Base-by-base conservation (phyloP, 2,329 filamentous ascomycete genomes). In the Clarireedia sp. region DNA sequence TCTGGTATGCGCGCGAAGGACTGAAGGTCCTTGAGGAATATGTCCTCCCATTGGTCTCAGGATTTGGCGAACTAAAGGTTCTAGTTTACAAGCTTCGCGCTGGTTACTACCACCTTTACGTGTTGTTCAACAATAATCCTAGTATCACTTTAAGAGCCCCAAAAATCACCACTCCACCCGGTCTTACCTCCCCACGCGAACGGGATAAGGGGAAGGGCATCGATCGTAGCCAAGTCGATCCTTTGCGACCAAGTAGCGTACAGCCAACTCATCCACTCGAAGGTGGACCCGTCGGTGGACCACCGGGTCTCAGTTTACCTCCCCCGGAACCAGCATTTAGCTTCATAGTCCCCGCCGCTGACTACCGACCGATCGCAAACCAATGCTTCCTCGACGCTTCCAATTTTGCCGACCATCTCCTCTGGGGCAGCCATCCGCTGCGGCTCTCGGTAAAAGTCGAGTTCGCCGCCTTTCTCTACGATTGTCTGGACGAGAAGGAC, bases 101-200 rank as follows among this genome's bases (percentile, higher is more conserved):
- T 16, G 95, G 90, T 19, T 95, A 97, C 69, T 94, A 95, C 65
- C 92, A 99, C 73, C 90, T 99, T 62, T 96, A 96, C 70, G 94
- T 95, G 53, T 80, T 97, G 12, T 97, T 96, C 68, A 90, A 96
- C 74, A 96, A 96, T 71, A 83, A 89, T 52, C 92, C 92, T 0
- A 79, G 86, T 0, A 81, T 96, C 46, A 63, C 38, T 8, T 54
- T 66, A 23, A 63, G 61, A 55, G 44, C 56, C 7, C 41, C 52
- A 57, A 66, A 62, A 62, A 64, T 70, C 63, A 74, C 66, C 64
- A 80, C 73, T 6, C 67, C 67, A 46, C 67, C 67, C 17, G 67
- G 67, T 24, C 57, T 69, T 21, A 68, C 52, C 46, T 70, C 58
- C 43, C 66, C 54, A 12, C 62, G 62, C 7, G 55, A 51, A 16